Conservation (phyloP, 2,329 filamentous ascomycete species). For the Penicillium psychrosexuale region DNA sequence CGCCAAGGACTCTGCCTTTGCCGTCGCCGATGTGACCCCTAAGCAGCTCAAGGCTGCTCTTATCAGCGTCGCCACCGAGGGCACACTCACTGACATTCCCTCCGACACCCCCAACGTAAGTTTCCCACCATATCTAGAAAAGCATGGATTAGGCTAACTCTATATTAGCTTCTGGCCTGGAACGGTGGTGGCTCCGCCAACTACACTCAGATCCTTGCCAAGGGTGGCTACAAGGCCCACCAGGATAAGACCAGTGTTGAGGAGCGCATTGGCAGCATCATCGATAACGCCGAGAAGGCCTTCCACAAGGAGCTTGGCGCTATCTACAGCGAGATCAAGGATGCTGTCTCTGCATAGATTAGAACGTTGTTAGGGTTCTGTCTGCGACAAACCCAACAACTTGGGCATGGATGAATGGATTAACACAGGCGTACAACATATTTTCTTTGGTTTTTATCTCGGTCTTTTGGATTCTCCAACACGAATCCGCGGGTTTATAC, state of each 20-base stretch:
- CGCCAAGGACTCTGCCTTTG: constrained; percentile 81
- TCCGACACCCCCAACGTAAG: constrained; percentile 77
- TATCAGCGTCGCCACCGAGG: constrained; percentile 76
- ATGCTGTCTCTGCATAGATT: constrained; percentile 47
- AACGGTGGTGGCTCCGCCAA: constrained; percentile 95
- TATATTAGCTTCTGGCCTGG: constrained; percentile 75
- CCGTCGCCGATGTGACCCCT: constrained; percentile 83
- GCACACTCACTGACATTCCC: constrained; percentile 76
- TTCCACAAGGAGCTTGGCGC: constrained; percentile 46
- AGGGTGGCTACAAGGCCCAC: constrained; percentile 64
- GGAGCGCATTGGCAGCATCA: constrained; percentile 41
- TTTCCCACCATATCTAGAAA: constrained; percentile 9
- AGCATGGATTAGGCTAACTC: constrained; percentile 23
- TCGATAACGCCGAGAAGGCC: constrained; percentile 49
- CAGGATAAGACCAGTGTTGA: constrained; percentile 28
- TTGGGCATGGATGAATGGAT: constrained; percentile 27
- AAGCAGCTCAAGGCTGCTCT: constrained; percentile 90
- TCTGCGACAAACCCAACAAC: constrained; percentile 19
- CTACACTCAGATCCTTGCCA: constrained; percentile 76
- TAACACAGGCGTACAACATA: constrained; percentile 29
- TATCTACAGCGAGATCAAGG: constrained; percentile 45
- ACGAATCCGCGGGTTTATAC: constrained; percentile 19
- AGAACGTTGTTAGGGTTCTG: constrained; percentile 16
- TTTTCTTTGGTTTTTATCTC: constrained; percentile 21
- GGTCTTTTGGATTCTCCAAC: constrained; percentile 16